These are phyloP conservation scores for Zygoascus sp. DNA, from an alignment of 1,139 yeast genomes.

Conservation along the genomic window DNA sequence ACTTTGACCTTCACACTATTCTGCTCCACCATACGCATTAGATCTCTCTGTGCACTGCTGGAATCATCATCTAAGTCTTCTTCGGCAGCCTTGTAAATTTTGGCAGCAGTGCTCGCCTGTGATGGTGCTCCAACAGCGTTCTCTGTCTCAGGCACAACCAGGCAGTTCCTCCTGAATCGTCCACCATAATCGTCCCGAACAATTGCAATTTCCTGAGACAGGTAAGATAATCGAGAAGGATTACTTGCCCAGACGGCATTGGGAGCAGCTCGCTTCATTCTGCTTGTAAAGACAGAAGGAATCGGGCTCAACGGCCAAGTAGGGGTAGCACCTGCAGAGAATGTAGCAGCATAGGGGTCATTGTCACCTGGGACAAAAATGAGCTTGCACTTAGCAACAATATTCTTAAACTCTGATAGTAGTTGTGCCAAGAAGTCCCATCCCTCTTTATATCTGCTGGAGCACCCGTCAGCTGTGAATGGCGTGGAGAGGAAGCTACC, in stretches of 20 bases:
- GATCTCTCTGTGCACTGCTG: conserved; percentile 20
- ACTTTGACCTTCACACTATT: conserved; percentile 15
- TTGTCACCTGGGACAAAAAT: conserved; percentile 81
- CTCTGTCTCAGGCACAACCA: conserved; percentile 43
- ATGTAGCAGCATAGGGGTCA: conserved; percentile 88
- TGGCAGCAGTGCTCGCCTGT: neutral
- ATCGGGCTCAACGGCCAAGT: conserved; percentile 68
- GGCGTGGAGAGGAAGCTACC: conserved; percentile 75
- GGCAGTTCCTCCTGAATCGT: conserved; percentile 65
- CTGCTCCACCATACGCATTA: conserved; percentile 22
- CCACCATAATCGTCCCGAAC: conserved; percentile 65
- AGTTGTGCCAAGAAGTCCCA: conserved; percentile 68
- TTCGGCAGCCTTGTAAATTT: conserved; percentile 32
- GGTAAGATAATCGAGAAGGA: conserved; percentile 71
- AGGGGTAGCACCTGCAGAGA: conserved; percentile 61
- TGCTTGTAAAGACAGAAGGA: conserved; percentile 64
- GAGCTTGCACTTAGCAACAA: conserved; percentile 43
- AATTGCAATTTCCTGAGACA: conserved; percentile 77
- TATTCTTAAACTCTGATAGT: conserved; percentile 45
- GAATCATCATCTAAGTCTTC: conserved; percentile 23
- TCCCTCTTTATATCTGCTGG: conserved; percentile 56
- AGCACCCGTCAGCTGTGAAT: conserved; percentile 46
- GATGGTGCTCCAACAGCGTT: neutral
- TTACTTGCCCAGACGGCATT: conserved; percentile 69
- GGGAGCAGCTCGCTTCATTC: conserved; percentile 61